A percentile compares a stretch with the other conserved stretches of the same genome.
These are phyloP conservation scores for Lagenaria siceraria DNA, from an alignment of 306 rosid genomes.

Conservation along the genomic window DNA sequence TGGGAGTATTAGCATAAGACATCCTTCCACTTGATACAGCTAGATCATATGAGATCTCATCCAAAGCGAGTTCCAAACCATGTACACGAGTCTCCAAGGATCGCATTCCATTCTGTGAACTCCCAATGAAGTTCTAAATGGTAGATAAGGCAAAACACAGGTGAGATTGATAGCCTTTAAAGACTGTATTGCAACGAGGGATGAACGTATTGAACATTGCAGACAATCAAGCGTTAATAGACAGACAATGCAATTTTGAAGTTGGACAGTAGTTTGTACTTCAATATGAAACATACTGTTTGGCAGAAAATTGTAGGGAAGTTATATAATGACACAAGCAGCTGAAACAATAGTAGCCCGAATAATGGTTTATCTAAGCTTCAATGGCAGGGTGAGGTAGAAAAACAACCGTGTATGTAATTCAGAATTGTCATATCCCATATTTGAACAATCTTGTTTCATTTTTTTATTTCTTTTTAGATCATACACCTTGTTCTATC, in stretches of 20 bases:
- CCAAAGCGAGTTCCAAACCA: slow-evolving; percentile 85
- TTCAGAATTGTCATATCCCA: not conserved
- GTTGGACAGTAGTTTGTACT: not conserved
- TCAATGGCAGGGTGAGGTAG: not conserved
- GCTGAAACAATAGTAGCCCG: not conserved
- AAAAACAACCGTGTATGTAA: not conserved
- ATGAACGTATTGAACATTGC: not conserved
- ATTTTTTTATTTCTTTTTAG: too few relatives aligned
- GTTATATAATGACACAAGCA: not conserved
- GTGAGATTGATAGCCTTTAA: not conserved
- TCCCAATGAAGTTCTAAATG: slow-evolving; percentile 71
- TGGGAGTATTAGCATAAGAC: slow-evolving; percentile 26
- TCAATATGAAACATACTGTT: not conserved
- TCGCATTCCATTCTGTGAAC: slow-evolving; percentile 88
- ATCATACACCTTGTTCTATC: not conserved
- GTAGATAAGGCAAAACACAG: slow-evolving; percentile 9
- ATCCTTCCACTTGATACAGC: slow-evolving; percentile 81
- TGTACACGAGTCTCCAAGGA: slow-evolving; percentile 91
- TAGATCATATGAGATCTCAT: slow-evolving; percentile 86
- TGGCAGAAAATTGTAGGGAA: not conserved
- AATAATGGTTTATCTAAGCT: not conserved
- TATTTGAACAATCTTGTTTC: not conserved
- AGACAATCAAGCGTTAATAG: not conserved
- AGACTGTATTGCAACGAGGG: not conserved
- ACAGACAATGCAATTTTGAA: not conserved